Conservation (phyloP, 768 basidiomycete genomes). For the Hortiboletus campestris region DNA sequence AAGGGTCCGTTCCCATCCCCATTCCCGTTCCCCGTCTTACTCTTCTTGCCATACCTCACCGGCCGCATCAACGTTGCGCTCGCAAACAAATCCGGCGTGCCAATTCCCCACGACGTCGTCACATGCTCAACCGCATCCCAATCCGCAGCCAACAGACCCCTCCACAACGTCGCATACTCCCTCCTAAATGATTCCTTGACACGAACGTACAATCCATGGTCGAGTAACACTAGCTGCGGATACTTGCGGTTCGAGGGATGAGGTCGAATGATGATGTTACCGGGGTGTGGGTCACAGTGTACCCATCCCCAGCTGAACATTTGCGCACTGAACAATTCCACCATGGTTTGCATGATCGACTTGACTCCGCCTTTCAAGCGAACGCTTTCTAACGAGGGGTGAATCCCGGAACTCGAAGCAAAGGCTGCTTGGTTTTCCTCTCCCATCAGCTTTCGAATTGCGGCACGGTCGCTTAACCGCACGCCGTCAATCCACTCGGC, state of each 20-base stretch:
- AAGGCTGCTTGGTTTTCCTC: slow-evolving; percentile 28
- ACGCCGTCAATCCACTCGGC: slow-evolving; percentile 85
- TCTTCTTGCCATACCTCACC: slow-evolving; percentile 35
- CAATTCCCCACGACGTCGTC: slow-evolving; percentile 65
- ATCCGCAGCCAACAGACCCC: slow-evolving; percentile 56
- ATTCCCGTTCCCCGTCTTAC: not conserved
- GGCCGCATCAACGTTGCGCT: slow-evolving; percentile 72
- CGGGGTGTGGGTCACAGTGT: slow-evolving; percentile 75
- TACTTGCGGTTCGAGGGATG: slow-evolving; percentile 21
- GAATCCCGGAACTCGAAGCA: not conserved
- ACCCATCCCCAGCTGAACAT: slow-evolving; percentile 94
- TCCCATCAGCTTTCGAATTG: slow-evolving; percentile 59
- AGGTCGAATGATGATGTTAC: slow-evolving; percentile 74
- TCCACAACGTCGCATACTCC: slow-evolving; percentile 81
- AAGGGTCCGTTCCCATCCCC: slow-evolving; percentile 9
- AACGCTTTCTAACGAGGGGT: slow-evolving; percentile 17
- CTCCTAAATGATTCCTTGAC: slow-evolving; percentile 64
- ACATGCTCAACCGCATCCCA: slow-evolving; percentile 50
- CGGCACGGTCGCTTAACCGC: slow-evolving; percentile 62
- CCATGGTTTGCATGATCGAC: slow-evolving; percentile 80
- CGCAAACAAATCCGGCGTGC: slow-evolving; percentile 68
- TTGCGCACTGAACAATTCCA: slow-evolving; percentile 83
- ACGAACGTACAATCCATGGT: slow-evolving; percentile 87
- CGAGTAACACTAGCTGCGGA: slow-evolving; percentile 78
- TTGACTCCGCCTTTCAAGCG: slow-evolving; percentile 57